A percentile compares a stretch with the other conserved stretches of the same genome.
These are phyloP conservation scores for Neodidymelliopsis sp. DNA, from an alignment of 2,329 filamentous ascomycete species.

Conservation along the genomic window DNA sequence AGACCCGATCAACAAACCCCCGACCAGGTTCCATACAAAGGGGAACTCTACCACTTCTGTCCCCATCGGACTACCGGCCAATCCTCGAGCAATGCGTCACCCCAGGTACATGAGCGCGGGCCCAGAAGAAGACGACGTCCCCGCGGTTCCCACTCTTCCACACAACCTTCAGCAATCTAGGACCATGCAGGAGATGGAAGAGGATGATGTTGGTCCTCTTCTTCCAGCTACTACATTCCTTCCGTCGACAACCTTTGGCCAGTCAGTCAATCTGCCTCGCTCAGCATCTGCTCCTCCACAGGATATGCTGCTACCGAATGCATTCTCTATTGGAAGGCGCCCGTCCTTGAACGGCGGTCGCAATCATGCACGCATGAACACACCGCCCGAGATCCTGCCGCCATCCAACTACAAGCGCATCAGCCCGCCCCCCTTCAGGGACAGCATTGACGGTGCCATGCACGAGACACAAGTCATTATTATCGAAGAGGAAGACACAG, in stretches of 20 bases:
- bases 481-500: conserved; percentile 50
- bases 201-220: conserved; percentile 56
- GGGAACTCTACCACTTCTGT: conserved; percentile 59
- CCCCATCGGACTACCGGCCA: conserved; percentile 83
- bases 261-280: conserved; percentile 48
- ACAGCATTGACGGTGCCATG: conserved; percentile 64
- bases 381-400: conserved; percentile 48
- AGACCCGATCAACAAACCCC: conserved; percentile 60
- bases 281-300: conserved; percentile 59
- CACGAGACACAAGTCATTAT: conserved; percentile 54
- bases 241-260: conserved; percentile 56
- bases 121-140: conserved; percentile 57
- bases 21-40: conserved; percentile 38
- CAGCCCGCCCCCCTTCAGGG: conserved; percentile 52
- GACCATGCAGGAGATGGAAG: conserved; percentile 32
- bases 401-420: conserved; percentile 48
- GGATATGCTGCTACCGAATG: conserved; percentile 41
- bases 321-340: conserved; percentile 41
- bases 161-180: conserved; percentile 50
- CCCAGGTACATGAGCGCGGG: conserved; percentile 71
- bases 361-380: conserved; percentile 53
- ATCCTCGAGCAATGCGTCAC: conserved; percentile 88
- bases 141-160: conserved; percentile 65
- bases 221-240: conserved; percentile 58
- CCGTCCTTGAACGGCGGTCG: conserved; percentile 47